These are phyloP conservation scores for Vanrija humicola DNA, from an alignment of 1,284 basidiomycete species.

Conservation along the genomic window DNA sequence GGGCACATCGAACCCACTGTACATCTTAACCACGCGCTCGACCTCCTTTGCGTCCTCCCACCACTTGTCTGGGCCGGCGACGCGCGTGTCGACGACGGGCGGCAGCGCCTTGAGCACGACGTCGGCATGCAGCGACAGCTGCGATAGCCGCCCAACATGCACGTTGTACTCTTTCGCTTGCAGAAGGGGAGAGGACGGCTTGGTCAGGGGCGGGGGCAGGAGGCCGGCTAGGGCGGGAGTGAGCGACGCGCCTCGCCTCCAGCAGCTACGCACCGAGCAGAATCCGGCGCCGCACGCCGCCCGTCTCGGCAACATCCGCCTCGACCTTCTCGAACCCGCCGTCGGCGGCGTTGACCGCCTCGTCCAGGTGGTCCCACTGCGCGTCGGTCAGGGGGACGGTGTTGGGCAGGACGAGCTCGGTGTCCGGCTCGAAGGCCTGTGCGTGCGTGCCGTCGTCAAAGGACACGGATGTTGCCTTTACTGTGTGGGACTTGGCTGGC, in stretches of 20 bases:
- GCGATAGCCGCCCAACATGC: constrained; percentile 68
- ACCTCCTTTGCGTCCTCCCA: constrained; percentile 60
- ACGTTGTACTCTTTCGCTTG: constrained; percentile 70
- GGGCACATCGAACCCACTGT: constrained; percentile 60
- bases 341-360: constrained; percentile 56
- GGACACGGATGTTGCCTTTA: background rate
- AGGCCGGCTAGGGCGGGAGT: constrained; percentile 61
- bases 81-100: constrained; percentile 59
- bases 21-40: constrained; percentile 80
- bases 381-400: constrained; percentile 49
- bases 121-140: constrained; percentile 70
- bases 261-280: constrained; percentile 67
- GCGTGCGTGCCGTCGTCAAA: background rate
- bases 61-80: constrained; percentile 44
- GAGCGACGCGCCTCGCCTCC: too few species aligned
- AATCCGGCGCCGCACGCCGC: constrained; percentile 57
- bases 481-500: background rate
- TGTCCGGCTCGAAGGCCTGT: constrained; percentile 9
- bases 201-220: constrained; percentile 74
- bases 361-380: constrained; percentile 68
- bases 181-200: constrained; percentile 66
- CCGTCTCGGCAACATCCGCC: constrained; percentile 5
- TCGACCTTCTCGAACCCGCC: constrained; percentile 25
- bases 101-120: constrained; percentile 74
- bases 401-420: constrained; percentile 42